phyloP scores from a whole-genome alignment of 1,284 basidiomycete genomes.

The Inonotus hispidus region DNA sequence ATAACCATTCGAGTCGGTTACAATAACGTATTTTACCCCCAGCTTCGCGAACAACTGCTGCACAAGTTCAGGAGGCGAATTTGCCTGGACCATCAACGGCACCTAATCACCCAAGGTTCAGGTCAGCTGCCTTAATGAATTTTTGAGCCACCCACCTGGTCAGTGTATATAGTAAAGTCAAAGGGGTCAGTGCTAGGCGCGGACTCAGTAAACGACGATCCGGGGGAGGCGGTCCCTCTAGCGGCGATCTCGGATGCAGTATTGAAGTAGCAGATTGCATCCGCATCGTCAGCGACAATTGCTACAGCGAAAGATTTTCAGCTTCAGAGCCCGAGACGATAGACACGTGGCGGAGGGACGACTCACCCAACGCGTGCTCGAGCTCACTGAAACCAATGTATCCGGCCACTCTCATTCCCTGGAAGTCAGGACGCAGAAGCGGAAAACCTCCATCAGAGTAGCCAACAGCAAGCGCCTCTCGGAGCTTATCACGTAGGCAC shows the following conservation, averaged over 20 bases:
- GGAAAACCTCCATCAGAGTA: constrained; percentile 88
- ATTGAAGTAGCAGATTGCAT: constrained; percentile 63
- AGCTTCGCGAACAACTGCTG: constrained; percentile 92
- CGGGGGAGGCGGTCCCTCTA: constrained; percentile 43
- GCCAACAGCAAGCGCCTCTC: constrained; percentile 50
- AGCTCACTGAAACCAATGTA: constrained; percentile 92
- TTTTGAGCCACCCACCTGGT: constrained; percentile 53
- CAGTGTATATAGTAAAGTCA: constrained; percentile 87
- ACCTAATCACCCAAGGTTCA: constrained; percentile 42
- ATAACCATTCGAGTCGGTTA: constrained; percentile 76
- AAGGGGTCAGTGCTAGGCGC: constrained; percentile 52
- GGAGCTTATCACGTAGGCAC: constrained; percentile 63
- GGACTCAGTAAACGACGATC: constrained; percentile 54
- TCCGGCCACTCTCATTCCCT: constrained; percentile 72
- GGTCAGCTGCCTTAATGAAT: neutral
- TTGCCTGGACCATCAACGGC: constrained; percentile 75
- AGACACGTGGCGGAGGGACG: constrained; percentile 26
- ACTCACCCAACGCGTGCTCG: constrained; percentile 83
- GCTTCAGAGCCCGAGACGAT: constrained; percentile 18
- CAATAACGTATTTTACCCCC: constrained; percentile 85
- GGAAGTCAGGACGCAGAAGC: constrained; percentile 53
- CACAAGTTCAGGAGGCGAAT: constrained; percentile 84
- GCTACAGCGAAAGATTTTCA: constrained; percentile 36
- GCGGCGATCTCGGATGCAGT: constrained; percentile 35
- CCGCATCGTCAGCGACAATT: constrained; percentile 70